phyloP scores from a whole-genome alignment of 331 rosid species.

The Saraca asoca region DNA sequence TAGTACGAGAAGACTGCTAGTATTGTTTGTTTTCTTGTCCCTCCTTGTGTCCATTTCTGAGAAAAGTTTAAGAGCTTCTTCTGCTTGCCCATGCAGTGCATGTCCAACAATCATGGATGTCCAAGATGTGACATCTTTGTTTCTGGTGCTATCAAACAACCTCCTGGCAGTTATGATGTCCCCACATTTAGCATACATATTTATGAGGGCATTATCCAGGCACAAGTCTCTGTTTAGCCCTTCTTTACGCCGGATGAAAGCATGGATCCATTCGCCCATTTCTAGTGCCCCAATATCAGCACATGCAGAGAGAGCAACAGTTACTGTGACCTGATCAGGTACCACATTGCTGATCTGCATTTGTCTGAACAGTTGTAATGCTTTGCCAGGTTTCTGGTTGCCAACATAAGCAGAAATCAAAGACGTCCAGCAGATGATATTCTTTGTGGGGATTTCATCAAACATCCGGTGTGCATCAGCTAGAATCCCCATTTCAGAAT shows the following conservation, averaged over 20 bases:
- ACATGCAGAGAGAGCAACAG: constrained; percentile 67
- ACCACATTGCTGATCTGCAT: constrained; percentile 55
- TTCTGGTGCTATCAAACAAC: constrained; percentile 48
- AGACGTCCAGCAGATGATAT: constrained; percentile 58
- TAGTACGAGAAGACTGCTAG: constrained; percentile 13
- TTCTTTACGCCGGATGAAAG: constrained; percentile 30
- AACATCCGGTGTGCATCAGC: constrained; percentile 48
- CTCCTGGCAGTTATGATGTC: constrained; percentile 48
- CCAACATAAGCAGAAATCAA: constrained; percentile 65
- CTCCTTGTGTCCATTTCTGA: constrained; percentile 39
- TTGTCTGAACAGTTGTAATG: constrained; percentile 48
- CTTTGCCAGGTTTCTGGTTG: constrained; percentile 46
- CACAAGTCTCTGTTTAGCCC: constrained; percentile 43
- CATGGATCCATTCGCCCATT: constrained; percentile 56
- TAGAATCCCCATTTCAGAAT: constrained; percentile 39
- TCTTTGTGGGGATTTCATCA: constrained; percentile 52
- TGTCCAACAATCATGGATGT: constrained; percentile 73
- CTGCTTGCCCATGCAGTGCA: constrained; percentile 62
- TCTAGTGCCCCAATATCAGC: constrained; percentile 60
- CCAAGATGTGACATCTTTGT: constrained; percentile 65
- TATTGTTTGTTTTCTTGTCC: constrained; percentile 16
- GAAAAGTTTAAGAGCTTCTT: constrained; percentile 60
- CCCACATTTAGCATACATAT: constrained; percentile 75
- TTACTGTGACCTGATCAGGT: constrained; percentile 59
- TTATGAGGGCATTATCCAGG: constrained; percentile 54